Evolutionary conservation across 495 filamentous ascomycete genomes (phyloP).

Genomic region (Aspergillus egyptiacus): DNA sequence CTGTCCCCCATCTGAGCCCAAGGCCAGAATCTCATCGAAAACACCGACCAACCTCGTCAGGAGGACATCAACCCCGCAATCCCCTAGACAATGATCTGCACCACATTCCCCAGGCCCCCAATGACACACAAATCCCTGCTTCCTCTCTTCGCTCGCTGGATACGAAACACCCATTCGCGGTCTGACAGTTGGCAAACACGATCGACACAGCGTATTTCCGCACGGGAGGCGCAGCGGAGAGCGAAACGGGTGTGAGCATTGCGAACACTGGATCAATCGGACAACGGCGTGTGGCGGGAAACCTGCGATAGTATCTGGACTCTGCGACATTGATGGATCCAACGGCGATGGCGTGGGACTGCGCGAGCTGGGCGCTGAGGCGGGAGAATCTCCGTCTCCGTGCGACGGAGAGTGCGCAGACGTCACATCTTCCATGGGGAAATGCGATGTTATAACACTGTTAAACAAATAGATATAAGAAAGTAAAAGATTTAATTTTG

Average conservation of each 20-base stretch:
- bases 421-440: constrained; percentile 30
- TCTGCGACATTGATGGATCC: neutral
- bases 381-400: neutral
- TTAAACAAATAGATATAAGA: neutral
- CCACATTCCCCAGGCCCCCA: constrained; percentile 51
- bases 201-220: constrained; percentile 69
- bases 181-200: constrained; percentile 63
- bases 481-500: too few relatives aligned
- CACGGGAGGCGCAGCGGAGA: constrained; percentile 76
- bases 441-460: neutral
- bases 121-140: constrained; percentile 66
- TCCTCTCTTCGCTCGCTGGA: constrained; percentile 56
- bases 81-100: constrained; percentile 65
- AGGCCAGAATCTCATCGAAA: constrained; percentile 40
- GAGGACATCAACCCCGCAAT: constrained; percentile 72
- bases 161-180: constrained; percentile 65
- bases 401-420: constrained; percentile 11
- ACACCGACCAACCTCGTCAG: constrained; percentile 57
- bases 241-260: constrained; percentile 63
- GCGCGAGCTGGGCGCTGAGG: neutral
- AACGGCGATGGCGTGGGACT: constrained; percentile 3
- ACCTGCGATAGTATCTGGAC: neutral
- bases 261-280: constrained; percentile 65
- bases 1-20: constrained; percentile 16
- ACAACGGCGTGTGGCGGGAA: constrained; percentile 44